Evolutionary conservation across 2,329 filamentous ascomycete genomes (phyloP), one percentile per base, ranked within the genome.

Genomic region (Aspergillus proliferans): DNA sequence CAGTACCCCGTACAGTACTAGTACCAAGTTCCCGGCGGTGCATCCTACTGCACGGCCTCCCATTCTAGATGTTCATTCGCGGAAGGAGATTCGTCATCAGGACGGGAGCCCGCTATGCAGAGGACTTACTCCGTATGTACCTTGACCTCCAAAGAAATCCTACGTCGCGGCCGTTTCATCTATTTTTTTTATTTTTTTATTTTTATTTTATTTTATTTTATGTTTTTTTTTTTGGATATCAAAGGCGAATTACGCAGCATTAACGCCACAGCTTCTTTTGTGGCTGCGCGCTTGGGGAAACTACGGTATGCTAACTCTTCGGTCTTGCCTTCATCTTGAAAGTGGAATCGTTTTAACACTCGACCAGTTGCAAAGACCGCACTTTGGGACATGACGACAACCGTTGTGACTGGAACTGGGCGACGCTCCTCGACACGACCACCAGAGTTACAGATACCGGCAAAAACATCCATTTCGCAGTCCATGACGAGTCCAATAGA

Each of bases 391-490:
- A 72, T 72, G 70, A 69, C 66, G 47, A 71, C 68, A 47, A 70
- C 67, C 7, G 69, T 65, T 49, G 60, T 71, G 48, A 68, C 67
- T 39, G 67, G 66, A 40, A 65, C 68, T 54, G 68, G 66, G 47
- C 67, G 66, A 61, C 67, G 63, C 49, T 55, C 69, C 45, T 70
- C 69, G 34, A 64, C 68, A 55, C 63, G 63, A 53, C 68, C 68
- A 51, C 45, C 63, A 28, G 66, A 68, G 43, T 56, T 67, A 50
- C 62, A 66, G 49, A 55, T 61, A n/a, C 58, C 62, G 47, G 60
- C 56, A 18, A 63, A 59, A 33, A 47, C 58, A 18, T 53, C 63
- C 9, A 58, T 47, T 47, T 50, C 61, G n/a, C 65, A 69, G 48
- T 52, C 59, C 21, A 61, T 61, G 55, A 66, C 52, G 34, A 69